Percentiles rank a stretch among this genome's conserved stretches.
Evolutionary conservation across 106 monocot genomes (phyloP).

Genomic region (Gastrodia elata): DNA sequence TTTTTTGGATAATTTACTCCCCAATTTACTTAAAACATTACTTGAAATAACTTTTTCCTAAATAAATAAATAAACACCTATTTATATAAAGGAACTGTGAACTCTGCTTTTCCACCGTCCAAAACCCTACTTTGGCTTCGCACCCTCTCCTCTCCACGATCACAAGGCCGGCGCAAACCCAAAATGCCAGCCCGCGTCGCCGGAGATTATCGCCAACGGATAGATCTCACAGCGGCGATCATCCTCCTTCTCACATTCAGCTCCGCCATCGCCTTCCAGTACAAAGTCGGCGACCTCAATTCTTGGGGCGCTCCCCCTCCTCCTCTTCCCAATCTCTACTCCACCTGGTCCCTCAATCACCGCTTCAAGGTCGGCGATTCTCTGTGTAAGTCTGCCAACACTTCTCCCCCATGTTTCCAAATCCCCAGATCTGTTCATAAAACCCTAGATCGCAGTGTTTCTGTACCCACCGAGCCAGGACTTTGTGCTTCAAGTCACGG

Average conservation of each 20-base stretch:
- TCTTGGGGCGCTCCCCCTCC: conserved; percentile 55
- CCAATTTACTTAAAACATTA: too few species aligned
- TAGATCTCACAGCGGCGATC: not conserved
- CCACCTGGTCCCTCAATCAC: conserved; percentile 39
- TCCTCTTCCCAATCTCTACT: conserved; percentile 39
- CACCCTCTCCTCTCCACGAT: too few species aligned
- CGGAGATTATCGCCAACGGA: not conserved
- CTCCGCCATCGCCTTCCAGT: conserved; percentile 8
- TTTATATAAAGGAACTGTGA: too few species aligned
- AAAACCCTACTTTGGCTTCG: too few species aligned
- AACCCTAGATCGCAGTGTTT: conserved; percentile 40
- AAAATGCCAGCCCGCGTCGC: not conserved
- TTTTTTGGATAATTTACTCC: too few species aligned
- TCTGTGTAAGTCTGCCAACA: conserved; percentile 35
- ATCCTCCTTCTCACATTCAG: not conserved
- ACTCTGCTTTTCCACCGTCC: too few species aligned
- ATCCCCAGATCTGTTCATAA: not conserved
- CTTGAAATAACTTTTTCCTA: too few species aligned
- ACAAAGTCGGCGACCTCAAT: conserved; percentile 66
- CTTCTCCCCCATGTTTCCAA: not conserved
- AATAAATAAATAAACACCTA: too few species aligned
- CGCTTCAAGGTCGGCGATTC: conserved; percentile 47
- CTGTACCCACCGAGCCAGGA: conserved; percentile 96
- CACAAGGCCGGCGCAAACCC: too few species aligned
- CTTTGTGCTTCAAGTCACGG: conserved; percentile 75